Conservation (phyloP, 495 filamentous ascomycete species). For the Neurospora africana region DNA sequence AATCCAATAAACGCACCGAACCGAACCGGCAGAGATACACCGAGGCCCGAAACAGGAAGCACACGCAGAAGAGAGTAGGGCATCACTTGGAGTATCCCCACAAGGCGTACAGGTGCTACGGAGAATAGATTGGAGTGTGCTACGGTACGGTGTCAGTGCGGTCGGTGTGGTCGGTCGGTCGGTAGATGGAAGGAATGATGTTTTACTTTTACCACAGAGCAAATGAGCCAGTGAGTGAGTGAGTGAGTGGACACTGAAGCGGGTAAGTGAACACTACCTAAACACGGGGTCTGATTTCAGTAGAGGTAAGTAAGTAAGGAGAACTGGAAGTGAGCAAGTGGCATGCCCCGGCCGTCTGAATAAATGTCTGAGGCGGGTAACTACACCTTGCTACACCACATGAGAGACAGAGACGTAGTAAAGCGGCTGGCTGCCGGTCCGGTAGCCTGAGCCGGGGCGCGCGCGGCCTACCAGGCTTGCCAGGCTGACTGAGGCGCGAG, state of each 20-base stretch:
- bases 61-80: not conserved
- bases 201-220: not conserved
- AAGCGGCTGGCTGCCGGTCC: not conserved
- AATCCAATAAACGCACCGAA: not conserved
- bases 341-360: not conserved
- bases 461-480: not conserved
- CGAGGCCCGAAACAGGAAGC: not conserved
- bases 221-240: not conserved
- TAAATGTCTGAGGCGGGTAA: not conserved
- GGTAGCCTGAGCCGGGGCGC: not conserved
- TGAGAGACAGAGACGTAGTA: not conserved
- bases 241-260: not conserved
- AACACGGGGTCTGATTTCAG: not conserved
- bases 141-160: not conserved
- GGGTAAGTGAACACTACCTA: not conserved
- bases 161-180: not conserved
- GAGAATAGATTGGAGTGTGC: not conserved
- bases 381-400: not conserved
- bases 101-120: not conserved
- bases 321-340: not conserved
- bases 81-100: not conserved
- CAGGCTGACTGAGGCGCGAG: not conserved
- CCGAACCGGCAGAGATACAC: not conserved
- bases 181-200: not conserved
- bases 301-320: not conserved